Percentiles rank a stretch among this genome's conserved stretches.
Conservation (phyloP, 192 early-diverging fungal genomes). For the Backusella mclennaniae region DNA sequence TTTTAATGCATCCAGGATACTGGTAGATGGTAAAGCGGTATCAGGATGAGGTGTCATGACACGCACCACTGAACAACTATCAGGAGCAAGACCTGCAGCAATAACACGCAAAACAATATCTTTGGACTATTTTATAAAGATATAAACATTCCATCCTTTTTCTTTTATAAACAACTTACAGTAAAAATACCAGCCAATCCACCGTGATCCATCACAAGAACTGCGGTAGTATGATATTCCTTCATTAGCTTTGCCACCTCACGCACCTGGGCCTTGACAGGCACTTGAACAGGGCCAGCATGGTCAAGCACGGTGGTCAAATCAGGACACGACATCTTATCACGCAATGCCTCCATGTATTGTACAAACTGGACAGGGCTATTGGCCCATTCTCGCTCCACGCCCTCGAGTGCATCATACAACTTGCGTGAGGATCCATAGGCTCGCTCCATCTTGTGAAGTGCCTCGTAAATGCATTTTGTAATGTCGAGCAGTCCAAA, state of each 20-base stretch:
- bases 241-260: constrained; percentile 76
- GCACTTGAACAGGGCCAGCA: constrained; percentile 56
- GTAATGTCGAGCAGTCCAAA: constrained; percentile 81
- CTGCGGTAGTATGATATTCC: constrained; percentile 66
- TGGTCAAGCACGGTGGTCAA: constrained; percentile 76
- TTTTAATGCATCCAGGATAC: constrained; percentile 74
- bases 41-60: constrained; percentile 93
- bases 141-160: not conserved
- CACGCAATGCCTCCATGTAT: constrained; percentile 67
- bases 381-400: constrained; percentile 73
- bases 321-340: constrained; percentile 88
- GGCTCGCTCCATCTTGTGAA: constrained; percentile 79
- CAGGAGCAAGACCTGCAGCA: constrained; percentile 78
- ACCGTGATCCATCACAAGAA: constrained; percentile 68
- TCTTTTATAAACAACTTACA: constrained; percentile 19
- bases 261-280: constrained; percentile 61
- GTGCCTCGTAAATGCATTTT: constrained; percentile 78
- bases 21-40: constrained; percentile 62
- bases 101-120: constrained; percentile 85
- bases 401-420: constrained; percentile 75
- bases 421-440: constrained; percentile 75
- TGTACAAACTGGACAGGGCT: constrained; percentile 58
- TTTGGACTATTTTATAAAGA: constrained; percentile 58
- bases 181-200: constrained; percentile 77
- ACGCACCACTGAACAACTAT: constrained; percentile 85